phyloP scores from a whole-genome alignment of 108 stramenopile genomes.

The Heterococcus sp. region DNA sequence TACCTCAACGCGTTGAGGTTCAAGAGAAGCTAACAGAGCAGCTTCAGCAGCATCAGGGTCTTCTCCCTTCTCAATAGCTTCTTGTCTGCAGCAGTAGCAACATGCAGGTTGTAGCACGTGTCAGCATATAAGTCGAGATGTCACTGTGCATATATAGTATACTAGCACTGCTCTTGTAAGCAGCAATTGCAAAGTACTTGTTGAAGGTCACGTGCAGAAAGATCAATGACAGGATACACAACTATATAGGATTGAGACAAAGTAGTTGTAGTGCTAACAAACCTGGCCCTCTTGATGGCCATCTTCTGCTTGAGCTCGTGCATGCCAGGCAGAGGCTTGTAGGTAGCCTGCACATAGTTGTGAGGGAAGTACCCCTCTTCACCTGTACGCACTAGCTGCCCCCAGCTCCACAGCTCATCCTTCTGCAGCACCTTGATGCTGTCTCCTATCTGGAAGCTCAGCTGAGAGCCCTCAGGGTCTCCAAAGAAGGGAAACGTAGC shows the following conservation, averaged over 20 bases:
- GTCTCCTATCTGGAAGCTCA: constrained; percentile 34
- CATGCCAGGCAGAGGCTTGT: constrained; percentile 41
- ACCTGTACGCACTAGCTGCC: constrained; percentile 17
- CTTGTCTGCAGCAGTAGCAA: constrained; percentile 8
- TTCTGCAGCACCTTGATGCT: constrained; percentile 23
- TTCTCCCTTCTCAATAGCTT: constrained; percentile 33
- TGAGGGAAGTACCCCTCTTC: constrained; percentile 41
- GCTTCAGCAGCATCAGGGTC: constrained; percentile 44
- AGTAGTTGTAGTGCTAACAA: no score
- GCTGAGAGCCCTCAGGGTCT: constrained; percentile 27
- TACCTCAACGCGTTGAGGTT: no score
- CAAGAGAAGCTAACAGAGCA: constrained; percentile 10
- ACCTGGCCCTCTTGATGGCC: constrained; percentile 23
- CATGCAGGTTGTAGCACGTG: no score
- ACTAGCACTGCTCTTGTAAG: no score
- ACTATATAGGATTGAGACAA: no score
- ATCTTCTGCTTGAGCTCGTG: constrained; percentile 37
- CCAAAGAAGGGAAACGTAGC: constrained; percentile 43
- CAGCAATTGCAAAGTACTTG: no score
- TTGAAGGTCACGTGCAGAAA: no score
- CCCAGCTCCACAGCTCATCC: constrained; percentile 45
- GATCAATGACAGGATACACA: no score
- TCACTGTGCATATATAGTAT: no score
- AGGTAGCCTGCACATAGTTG: constrained; percentile 41
- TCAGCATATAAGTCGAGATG: no score